Conservation (phyloP, 257 asterid species). For the Solanum dulcamara region DNA sequence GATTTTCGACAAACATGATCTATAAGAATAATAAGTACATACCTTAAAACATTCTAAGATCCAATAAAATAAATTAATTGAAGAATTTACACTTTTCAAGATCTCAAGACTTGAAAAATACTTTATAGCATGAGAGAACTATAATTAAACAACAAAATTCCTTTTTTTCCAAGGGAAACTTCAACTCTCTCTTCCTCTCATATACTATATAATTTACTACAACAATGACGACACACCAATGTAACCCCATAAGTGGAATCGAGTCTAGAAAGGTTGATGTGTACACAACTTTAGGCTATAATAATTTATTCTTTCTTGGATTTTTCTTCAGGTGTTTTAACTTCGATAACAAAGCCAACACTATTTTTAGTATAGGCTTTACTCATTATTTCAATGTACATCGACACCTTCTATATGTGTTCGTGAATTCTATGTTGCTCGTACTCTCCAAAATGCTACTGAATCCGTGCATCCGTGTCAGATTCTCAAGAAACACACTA, state of each 20-base stretch:
- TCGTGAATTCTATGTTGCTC: neutral
- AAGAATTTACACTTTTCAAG: neutral
- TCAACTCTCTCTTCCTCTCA: neutral
- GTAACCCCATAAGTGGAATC: neutral
- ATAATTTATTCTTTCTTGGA: neutral
- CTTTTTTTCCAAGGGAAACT: neutral
- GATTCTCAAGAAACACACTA: neutral
- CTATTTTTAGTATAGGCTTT: neutral
- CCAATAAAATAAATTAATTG: neutral
- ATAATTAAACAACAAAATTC: neutral
- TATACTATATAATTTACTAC: neutral
- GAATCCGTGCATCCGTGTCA: neutral
- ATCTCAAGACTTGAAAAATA: neutral
- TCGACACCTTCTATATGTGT: neutral
- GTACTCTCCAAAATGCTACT: neutral
- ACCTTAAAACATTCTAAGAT: neutral
- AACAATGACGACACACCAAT: neutral
- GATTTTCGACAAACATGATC: neutral
- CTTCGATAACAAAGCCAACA: neutral
- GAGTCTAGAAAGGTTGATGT: neutral
- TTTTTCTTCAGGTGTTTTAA: too few species aligned
- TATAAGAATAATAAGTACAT: neutral
- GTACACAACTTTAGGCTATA: neutral
- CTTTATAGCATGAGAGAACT: neutral
- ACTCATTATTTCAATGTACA: neutral